Conservation (phyloP, 495 filamentous ascomycete species). For the Xylaria scruposa region DNA sequence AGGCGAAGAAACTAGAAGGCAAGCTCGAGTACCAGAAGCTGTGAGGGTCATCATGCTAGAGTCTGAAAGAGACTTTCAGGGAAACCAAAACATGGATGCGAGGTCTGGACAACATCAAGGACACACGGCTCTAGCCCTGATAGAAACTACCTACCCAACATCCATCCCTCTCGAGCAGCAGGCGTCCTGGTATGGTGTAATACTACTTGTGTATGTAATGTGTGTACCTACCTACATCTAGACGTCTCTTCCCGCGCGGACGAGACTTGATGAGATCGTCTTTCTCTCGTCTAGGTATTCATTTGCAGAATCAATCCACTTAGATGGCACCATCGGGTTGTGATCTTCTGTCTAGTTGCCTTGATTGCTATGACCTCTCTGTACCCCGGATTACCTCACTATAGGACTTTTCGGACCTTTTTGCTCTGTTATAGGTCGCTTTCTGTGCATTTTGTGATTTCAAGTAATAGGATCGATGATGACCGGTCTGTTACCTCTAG, state of each 20-base stretch:
- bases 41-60: constrained; percentile 52
- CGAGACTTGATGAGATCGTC: background rate
- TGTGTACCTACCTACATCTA: constrained; percentile 16
- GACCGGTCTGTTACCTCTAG: background rate
- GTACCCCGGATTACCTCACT: background rate
- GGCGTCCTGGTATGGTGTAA: constrained; percentile 13
- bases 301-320: background rate
- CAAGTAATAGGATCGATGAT: background rate
- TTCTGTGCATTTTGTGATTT: background rate
- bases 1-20: constrained; percentile 97
- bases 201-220: constrained; percentile 18
- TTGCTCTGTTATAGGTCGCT: background rate
- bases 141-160: background rate
- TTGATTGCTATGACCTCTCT: background rate
- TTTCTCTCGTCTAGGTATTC: background rate
- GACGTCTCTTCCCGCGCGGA: background rate
- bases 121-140: background rate
- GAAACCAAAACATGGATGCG: background rate
- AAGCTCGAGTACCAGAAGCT: constrained; percentile 98
- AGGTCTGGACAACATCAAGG: background rate
- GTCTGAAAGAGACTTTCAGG: background rate
- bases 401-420: background rate
- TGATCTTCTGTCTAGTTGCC: background rate
- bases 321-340: background rate
- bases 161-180: background rate